Base-by-base conservation (phyloP, 202 grass and related monocot genomes). In the Panicum virgatum region DNA sequence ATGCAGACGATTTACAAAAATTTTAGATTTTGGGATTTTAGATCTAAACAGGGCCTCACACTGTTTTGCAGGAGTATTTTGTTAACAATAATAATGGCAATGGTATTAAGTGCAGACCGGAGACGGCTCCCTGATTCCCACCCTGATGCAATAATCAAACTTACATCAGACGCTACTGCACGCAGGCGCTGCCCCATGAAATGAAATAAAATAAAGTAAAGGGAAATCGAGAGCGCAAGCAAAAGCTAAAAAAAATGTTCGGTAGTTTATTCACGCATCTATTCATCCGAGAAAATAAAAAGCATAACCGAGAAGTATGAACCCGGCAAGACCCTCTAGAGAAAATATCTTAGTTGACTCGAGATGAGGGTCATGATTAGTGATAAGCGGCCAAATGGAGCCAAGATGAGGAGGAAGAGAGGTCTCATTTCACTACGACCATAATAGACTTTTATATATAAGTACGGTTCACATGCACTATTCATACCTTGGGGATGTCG, bases 351-450 rank as follows among this genome's bases (percentile, higher is more conserved):
- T 2, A 11, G 56, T 73, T 82, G 69, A 73, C 44, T 38, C 18
- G 32, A 46, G 16, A 54, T 1, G 3, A 26, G 51, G 43, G 9
- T 5, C 2, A 16, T 22, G 51, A 54, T 10, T 7, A 6, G 5
- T n/a, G 29, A 69, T 77, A 50, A 84, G 73, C 65, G 12, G 73
- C 52, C 82, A 84, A 50, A 70, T 61, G 82, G 65, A 78, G 56
- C 51, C 8, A 50, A 11, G 42, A 60, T 25, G 57, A 60, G 25
- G 57, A 60, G 0, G 57, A 60, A 0, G 54, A 58, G 25, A 60
- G 44, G 62, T 39, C 37, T 15, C 47, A 14, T 32, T 19, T 25
- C 10, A 29, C 38, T 7, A 25, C 5, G 13, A 3, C 80, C 27
- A 5, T 54, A 1, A n/a, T 29, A 38, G 32, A 5, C 32, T n/a